Evolutionary conservation across 2,329 filamentous ascomycete genomes (phyloP), one percentile per base, ranked within the genome.

Genomic region (Beauveria australis): DNA sequence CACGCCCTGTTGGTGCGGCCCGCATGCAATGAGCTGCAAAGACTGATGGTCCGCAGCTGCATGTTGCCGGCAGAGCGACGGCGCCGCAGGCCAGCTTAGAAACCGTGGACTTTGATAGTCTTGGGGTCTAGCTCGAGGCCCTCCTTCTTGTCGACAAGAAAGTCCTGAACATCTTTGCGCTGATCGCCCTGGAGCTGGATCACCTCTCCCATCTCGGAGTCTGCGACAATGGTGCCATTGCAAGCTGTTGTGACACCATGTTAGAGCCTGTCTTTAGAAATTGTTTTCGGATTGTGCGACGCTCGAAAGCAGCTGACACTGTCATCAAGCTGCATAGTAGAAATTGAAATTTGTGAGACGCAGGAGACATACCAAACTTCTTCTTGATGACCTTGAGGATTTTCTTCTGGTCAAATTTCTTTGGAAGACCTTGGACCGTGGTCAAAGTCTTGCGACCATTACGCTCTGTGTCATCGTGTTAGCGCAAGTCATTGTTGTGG

Each of bases 381-480:
- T 97, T 97, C 88, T 97, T 97, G 84, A 97, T 96, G 79, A 96
- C 92, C 84, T 97, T 97, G 73, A 99, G 88, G 76, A 99, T 97
- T 83, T 97, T 97, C 87, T 97, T 97, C 80, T 94, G 92, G 81
- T 97, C 93, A 75, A 97, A 97, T 77, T 97, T 97, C 83, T 94
- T 94, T 66, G 94, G 93, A 73, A 99, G 88, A 79, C 94, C 94
- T 86, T 97, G 93, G 73, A 99, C 92, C 72, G 94, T 99, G 72
- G 94, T 99, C 89, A 99, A 85, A 83, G 94, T 97, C 87, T 99
- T 99, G 79, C 94, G 94, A 87, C 94, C 94, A 97, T 99, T 99
- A 82, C 94, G 94, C 83, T 99, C 93, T 97, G 77, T 40, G 53
- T 24, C 14, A 19, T 61, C 55, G 65, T 62, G 75, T 85, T 69